phyloP scores from a whole-genome alignment of 208 protist species.

The Endotrypanum monterogeii region DNA sequence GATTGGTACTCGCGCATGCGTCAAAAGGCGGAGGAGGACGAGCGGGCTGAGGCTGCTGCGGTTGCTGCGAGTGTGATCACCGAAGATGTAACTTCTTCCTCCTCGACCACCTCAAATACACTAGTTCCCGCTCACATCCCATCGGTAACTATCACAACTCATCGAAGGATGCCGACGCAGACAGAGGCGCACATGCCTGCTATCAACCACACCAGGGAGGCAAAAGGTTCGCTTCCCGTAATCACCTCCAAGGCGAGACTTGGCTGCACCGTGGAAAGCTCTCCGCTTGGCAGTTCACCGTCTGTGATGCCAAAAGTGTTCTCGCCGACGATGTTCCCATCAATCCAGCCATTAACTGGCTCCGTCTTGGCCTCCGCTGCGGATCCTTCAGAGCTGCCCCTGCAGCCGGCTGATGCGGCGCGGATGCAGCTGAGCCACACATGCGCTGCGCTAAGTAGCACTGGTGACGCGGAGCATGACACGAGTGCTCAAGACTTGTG shows the following conservation, averaged over 20 bases:
- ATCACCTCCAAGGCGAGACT: too few relatives aligned
- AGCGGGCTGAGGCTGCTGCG: constrained; percentile 13
- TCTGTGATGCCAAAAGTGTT: too few relatives aligned
- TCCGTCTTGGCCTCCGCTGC: not conserved
- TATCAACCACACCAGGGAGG: not conserved
- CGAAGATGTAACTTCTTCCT: not conserved
- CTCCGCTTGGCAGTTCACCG: not conserved
- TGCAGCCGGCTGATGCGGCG: not conserved
- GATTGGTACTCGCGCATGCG: constrained; percentile 77
- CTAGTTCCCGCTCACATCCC: not conserved
- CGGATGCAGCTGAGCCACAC: constrained; percentile 9
- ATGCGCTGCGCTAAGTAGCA: not conserved
- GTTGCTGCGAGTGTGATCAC: not conserved
- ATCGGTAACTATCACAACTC: not conserved
- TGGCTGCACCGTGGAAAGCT: not conserved
- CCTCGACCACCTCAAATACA: not conserved
- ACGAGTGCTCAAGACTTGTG: not conserved
- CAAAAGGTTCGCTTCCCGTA: not conserved
- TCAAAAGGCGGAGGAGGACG: constrained; percentile 38
- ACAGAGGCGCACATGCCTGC: not conserved
- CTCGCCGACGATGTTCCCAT: not conserved
- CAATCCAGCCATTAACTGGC: not conserved
- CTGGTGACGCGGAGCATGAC: not conserved
- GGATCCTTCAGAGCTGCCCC: not conserved
- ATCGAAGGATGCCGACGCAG: not conserved